phyloP scores from a whole-genome alignment of 441 rosid species.

The Erodium moschatum region DNA sequence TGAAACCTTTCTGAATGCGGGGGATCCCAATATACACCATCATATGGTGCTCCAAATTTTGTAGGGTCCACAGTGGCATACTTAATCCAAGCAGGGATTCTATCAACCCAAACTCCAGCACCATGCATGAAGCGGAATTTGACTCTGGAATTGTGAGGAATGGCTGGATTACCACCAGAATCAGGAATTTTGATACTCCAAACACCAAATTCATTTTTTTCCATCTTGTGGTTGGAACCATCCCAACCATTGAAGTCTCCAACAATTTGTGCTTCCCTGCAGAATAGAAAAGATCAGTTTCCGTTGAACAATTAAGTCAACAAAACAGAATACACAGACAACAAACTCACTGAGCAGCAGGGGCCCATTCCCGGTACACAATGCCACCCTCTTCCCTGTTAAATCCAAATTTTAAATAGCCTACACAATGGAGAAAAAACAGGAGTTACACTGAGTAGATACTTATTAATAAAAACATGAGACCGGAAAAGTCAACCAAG shows the following conservation, averaged over 20 bases:
- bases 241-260: conserved; percentile 87
- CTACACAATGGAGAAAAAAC: conserved; percentile 30
- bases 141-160: conserved; percentile 71
- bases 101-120: conserved; percentile 53
- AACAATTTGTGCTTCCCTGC: conserved; percentile 68
- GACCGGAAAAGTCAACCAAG: conserved; percentile 2
- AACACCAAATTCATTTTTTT: conserved; percentile 65
- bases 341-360: conserved; percentile 64
- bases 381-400: conserved; percentile 53
- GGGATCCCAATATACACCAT: conserved; percentile 79
- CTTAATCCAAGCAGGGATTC: conserved; percentile 77
- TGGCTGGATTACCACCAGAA: conserved; percentile 44
- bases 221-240: conserved; percentile 67
- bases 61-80: conserved; percentile 57
- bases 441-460: background rate
- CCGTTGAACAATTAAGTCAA: conserved; percentile 19
- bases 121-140: conserved; percentile 64
- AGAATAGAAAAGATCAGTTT: conserved; percentile 17
- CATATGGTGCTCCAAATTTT: conserved; percentile 68
- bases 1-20: conserved; percentile 56
- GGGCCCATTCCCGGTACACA: conserved; percentile 81
- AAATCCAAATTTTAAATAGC: conserved; percentile 65
- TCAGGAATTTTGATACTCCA: conserved; percentile 65
- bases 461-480: conserved; percentile 1
- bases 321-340: background rate